A percentile compares a stretch with the other conserved stretches of the same genome.
Conservation (phyloP, 352 stramenopile genomes). For the Pythium rishiriense region DNA sequence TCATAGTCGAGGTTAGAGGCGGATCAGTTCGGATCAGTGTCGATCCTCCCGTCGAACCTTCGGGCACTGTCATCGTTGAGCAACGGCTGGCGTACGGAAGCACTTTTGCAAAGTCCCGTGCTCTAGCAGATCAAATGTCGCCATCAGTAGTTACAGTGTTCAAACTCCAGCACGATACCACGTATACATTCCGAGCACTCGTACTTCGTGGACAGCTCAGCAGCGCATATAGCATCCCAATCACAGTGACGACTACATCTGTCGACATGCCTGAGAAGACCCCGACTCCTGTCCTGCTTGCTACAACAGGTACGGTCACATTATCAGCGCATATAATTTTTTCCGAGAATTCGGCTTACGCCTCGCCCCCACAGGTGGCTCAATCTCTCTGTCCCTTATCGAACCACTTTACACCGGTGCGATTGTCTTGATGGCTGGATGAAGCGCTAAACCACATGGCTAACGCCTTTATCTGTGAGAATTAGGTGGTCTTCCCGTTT, state of each 20-base stretch:
- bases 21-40: slow-evolving; percentile 15
- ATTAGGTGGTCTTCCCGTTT: slow-evolving; percentile 15
- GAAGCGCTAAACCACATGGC: not conserved
- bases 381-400: slow-evolving; percentile 17
- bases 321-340: not conserved
- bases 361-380: slow-evolving; percentile 10
- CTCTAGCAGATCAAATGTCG: slow-evolving; percentile 9
- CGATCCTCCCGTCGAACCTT: not conserved
- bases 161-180: slow-evolving; percentile 48
- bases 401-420: slow-evolving; percentile 28
- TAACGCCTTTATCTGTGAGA: not conserved
- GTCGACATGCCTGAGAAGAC: slow-evolving; percentile 38
- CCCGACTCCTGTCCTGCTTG: slow-evolving; percentile 32
- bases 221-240: slow-evolving; percentile 32
- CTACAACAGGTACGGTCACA: slow-evolving; percentile 38
- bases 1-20: slow-evolving; percentile 13
- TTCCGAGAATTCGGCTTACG: not conserved
- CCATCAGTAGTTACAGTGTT: slow-evolving; percentile 29
- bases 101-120: slow-evolving; percentile 28
- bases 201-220: slow-evolving; percentile 15
- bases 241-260: slow-evolving; percentile 33
- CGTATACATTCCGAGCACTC: slow-evolving; percentile 50
- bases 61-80: slow-evolving; percentile 24
- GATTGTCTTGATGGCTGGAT: not conserved
- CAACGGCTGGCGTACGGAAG: slow-evolving; percentile 32